Conservation (phyloP, 1,284 basidiomycete genomes). For the Leccinum holopus region DNA sequence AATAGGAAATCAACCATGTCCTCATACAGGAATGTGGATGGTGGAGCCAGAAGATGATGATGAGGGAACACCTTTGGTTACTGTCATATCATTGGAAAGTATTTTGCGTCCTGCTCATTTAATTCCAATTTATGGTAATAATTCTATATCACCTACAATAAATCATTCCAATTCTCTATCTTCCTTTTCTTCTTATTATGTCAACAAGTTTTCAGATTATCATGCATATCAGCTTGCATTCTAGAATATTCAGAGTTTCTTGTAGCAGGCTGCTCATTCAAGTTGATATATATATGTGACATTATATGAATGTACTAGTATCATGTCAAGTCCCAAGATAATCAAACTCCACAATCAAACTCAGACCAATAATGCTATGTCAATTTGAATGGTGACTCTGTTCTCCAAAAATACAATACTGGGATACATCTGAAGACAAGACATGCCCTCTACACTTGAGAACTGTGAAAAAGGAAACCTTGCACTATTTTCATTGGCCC, state of each 20-base stretch:
- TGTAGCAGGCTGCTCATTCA: no score
- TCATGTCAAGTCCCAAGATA: no score
- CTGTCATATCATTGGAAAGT: neutral
- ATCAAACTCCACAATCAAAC: no score
- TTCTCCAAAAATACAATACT: no score
- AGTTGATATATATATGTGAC: no score
- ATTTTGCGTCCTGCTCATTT: slow-evolving; percentile 1
- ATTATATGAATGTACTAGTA: no score
- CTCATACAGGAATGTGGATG: neutral
- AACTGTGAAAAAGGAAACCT: no score
- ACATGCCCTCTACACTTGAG: no score
- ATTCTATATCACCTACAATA: neutral
- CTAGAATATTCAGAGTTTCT: neutral
- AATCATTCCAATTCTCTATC: neutral
- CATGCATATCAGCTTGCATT: neutral
- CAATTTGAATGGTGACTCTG: no score
- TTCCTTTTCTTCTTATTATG: neutral
- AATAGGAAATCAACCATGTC: neutral
- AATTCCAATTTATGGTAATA: neutral
- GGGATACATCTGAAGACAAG: no score
- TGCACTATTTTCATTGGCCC: no score
- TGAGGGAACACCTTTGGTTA: neutral
- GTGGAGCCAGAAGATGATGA: neutral
- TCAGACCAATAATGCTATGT: no score
- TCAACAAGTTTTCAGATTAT: slow-evolving; percentile 1